Evolutionary conservation across 129 eudicot genomes (phyloP).

Genomic region (Heracleum sosnowskyi): DNA sequence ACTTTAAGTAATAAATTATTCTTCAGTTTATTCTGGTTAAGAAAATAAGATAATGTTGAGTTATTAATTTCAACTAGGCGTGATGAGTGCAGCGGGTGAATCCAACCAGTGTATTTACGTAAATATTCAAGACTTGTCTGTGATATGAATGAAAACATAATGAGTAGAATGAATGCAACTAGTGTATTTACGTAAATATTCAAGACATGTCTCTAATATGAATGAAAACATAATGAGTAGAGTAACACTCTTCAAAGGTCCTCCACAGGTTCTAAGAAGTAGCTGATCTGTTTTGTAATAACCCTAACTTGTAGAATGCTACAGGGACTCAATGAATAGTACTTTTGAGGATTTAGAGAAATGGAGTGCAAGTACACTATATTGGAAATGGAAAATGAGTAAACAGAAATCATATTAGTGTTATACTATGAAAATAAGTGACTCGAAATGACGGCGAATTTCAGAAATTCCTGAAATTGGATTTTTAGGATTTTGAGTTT

Average conservation of each 20-base stretch:
- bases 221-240: not conserved
- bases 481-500: too few species aligned
- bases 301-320: too few species aligned
- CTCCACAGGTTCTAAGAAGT: too few species aligned
- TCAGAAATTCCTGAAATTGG: too few species aligned
- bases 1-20: not conserved
- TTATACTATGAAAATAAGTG: too few species aligned
- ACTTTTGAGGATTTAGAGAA: too few species aligned
- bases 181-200: not conserved
- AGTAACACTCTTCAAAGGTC: not conserved
- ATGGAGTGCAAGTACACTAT: too few species aligned
- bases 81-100: not conserved
- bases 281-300: too few species aligned
- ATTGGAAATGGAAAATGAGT: too few species aligned
- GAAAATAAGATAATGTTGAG: not conserved
- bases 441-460: too few species aligned
- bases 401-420: too few species aligned
- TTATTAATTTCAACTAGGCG: not conserved
- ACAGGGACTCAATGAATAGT: too few species aligned
- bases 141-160: not conserved
- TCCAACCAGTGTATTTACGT: not conserved
- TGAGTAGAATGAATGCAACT: not conserved
- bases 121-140: not conserved
- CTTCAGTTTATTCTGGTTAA: not conserved
- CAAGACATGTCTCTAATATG: not conserved